phyloP scores from a whole-genome alignment of 306 rosid species.

The Prunus kanzakura region DNA sequence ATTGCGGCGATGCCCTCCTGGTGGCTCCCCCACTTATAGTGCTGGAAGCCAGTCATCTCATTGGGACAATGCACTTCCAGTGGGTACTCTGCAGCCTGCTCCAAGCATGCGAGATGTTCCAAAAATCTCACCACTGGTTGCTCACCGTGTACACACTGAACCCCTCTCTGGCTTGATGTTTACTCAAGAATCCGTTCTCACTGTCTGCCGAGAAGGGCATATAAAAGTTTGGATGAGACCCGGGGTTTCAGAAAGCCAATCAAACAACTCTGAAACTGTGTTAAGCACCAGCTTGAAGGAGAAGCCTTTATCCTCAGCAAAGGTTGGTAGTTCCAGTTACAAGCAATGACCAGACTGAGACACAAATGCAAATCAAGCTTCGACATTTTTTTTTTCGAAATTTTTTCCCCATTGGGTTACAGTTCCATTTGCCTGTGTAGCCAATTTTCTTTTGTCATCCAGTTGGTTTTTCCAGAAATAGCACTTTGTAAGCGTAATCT shows the following conservation, averaged over 20 bases:
- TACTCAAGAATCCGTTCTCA: constrained; percentile 80
- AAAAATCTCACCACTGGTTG: constrained; percentile 74
- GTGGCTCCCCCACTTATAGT: constrained; percentile 91
- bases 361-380: constrained; percentile 27
- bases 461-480: constrained; percentile 35
- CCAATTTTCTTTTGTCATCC: constrained; percentile 28
- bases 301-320: constrained; percentile 55
- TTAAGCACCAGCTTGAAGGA: constrained; percentile 59
- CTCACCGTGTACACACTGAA: constrained; percentile 90
- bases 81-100: constrained; percentile 86
- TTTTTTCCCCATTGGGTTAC: not conserved
- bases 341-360: constrained; percentile 46
- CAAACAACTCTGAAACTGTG: constrained; percentile 49
- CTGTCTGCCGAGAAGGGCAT: constrained; percentile 95
- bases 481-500: constrained; percentile 1
- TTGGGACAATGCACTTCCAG: constrained; percentile 79
- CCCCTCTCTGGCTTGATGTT: constrained; percentile 85
- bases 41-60: constrained; percentile 93
- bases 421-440: constrained; percentile 30
- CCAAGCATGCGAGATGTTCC: constrained; percentile 90
- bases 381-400: not conserved
- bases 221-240: constrained; percentile 88
- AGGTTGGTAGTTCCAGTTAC: constrained; percentile 47
- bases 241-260: constrained; percentile 51
- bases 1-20: constrained; percentile 74